These are phyloP conservation scores for Nasturtium officinale DNA, from an alignment of 345 rosid genomes.

Conservation along the genomic window DNA sequence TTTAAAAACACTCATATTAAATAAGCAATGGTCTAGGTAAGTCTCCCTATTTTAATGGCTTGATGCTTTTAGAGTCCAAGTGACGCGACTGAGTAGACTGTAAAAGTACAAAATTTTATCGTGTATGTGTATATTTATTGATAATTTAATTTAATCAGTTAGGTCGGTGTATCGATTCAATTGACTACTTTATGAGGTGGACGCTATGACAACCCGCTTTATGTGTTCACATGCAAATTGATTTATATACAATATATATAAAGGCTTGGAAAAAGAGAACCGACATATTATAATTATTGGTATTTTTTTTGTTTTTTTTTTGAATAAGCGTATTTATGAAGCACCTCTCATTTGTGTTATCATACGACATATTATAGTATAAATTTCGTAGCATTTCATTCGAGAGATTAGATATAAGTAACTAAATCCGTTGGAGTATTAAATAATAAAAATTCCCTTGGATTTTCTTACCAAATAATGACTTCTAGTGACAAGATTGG, in stretches of 20 bases:
- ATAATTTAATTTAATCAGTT: not conserved
- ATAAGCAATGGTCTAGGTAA: too few species aligned
- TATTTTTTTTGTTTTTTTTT: not conserved
- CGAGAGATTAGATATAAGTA: not conserved
- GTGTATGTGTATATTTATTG: not conserved
- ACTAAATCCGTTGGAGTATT: not conserved
- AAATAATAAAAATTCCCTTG: not conserved
- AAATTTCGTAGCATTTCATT: not conserved
- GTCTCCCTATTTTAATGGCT: too few species aligned
- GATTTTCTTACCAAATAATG: not conserved
- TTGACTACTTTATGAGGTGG: not conserved
- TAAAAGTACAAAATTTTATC: not conserved
- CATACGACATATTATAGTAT: not conserved
- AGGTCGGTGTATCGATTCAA: not conserved
- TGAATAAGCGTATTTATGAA: not conserved
- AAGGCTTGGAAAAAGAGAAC: not conserved
- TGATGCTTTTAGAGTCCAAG: too few species aligned
- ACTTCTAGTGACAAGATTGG: not conserved
- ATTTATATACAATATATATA: not conserved
- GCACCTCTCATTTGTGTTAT: not conserved
- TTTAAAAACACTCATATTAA: too few species aligned
- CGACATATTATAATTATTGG: not conserved
- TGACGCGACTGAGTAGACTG: not conserved
- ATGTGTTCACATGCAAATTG: conserved; percentile 6
- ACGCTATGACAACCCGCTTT: not conserved